Conservation (phyloP, 2,329 filamentous ascomycete genomes). For the Penicillium thymicola region DNA sequence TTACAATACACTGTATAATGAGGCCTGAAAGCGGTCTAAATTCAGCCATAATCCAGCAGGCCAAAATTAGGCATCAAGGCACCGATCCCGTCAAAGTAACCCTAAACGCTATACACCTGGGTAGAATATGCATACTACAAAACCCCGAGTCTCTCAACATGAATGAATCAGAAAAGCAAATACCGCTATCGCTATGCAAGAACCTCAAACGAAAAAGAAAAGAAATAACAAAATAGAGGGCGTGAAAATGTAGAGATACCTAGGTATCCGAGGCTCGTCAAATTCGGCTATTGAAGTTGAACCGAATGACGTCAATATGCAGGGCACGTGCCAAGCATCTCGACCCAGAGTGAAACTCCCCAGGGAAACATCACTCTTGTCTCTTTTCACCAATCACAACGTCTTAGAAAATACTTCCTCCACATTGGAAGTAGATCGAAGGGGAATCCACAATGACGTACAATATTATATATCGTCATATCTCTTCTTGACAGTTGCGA, state of each 20-base stretch:
- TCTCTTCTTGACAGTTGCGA: not conserved
- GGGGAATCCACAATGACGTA: conserved; percentile 7
- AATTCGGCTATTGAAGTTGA: not conserved
- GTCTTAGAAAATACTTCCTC: not conserved
- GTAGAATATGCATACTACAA: not conserved
- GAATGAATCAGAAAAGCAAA: no score
- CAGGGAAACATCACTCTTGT: not conserved
- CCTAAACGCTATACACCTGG: no score
- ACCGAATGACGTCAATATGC: not conserved
- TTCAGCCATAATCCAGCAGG: no score
- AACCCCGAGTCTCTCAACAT: not conserved
- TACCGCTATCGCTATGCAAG: no score
- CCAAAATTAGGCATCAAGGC: no score
- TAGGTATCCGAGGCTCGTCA: not conserved
- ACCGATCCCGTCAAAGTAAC: no score
- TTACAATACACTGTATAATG: no score
- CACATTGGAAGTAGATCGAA: conserved; percentile 3
- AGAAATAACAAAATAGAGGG: no score
- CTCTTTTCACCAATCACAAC: not conserved
- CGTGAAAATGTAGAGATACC: not conserved
- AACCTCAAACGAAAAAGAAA: no score
- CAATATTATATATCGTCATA: not conserved
- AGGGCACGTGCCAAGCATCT: not conserved
- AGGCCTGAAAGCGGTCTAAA: no score
- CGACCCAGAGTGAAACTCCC: not conserved